A percentile compares a stretch with the other conserved stretches of the same genome.
Conservation (phyloP, 768 basidiomycete genomes). For the Amanita rubescens region DNA sequence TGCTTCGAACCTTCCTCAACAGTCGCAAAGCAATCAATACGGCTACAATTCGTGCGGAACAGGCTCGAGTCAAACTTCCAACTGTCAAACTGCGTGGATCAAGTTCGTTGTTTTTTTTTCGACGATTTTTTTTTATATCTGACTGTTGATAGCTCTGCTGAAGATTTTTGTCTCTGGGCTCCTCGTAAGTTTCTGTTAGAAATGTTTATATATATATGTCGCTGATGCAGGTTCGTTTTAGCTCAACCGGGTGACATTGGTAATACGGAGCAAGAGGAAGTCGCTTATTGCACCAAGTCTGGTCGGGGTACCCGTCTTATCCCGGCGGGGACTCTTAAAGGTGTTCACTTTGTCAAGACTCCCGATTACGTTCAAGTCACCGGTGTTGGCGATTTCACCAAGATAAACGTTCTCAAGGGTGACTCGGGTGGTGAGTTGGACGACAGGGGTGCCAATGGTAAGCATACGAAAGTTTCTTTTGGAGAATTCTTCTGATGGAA, state of each 20-base stretch:
- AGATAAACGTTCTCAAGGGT: constrained; percentile 44
- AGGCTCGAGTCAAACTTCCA: constrained; percentile 43
- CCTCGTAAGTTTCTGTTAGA: constrained; percentile 33
- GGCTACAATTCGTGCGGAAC: constrained; percentile 67
- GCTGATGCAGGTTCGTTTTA: constrained; percentile 5
- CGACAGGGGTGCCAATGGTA: constrained; percentile 58
- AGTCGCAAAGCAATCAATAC: constrained; percentile 51
- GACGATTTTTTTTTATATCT: neutral
- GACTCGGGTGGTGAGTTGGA: constrained; percentile 72
- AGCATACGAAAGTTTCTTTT: neutral
- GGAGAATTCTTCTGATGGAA: neutral
- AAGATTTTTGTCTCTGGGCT: constrained; percentile 71
- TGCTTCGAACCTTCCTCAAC: constrained; percentile 31
- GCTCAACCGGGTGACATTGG: constrained; percentile 46
- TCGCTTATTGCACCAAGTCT: constrained; percentile 71
- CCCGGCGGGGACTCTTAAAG: constrained; percentile 55
- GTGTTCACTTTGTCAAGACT: constrained; percentile 64
- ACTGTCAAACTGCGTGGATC: constrained; percentile 65
- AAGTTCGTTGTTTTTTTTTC: constrained; percentile 38
- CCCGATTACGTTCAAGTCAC: constrained; percentile 55
- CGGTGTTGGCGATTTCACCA: constrained; percentile 65
- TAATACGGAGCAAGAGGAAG: constrained; percentile 59
- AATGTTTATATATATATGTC: neutral
- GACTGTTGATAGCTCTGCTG: constrained; percentile 31
- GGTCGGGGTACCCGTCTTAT: constrained; percentile 71